Evolutionary conservation across 2,329 filamentous ascomycete genomes (phyloP).

Genomic region (Amauroascus niger): DNA sequence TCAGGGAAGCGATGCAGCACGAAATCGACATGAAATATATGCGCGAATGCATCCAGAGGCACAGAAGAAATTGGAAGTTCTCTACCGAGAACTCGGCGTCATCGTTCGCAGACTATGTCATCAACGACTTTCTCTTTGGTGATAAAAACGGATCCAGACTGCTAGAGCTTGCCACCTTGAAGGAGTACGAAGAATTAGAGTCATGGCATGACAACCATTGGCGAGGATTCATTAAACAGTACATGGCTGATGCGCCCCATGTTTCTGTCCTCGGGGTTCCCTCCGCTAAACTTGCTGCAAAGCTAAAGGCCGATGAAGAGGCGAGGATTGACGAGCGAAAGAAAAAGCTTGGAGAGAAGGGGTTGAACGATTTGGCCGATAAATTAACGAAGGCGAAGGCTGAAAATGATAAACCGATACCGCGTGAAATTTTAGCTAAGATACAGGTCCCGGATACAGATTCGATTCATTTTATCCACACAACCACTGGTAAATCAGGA

Average conservation of each 20-base stretch:
- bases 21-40: slow-evolving; percentile 85
- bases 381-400: slow-evolving; percentile 74
- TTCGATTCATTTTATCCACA: slow-evolving; percentile 90
- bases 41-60: slow-evolving; percentile 72
- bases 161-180: slow-evolving; percentile 45
- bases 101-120: slow-evolving; percentile 76
- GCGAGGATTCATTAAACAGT: slow-evolving; percentile 70
- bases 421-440: slow-evolving; percentile 64
- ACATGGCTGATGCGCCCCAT: slow-evolving; percentile 76
- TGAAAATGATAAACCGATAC: slow-evolving; percentile 82
- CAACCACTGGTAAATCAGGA: slow-evolving; percentile 73
- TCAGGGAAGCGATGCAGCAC: slow-evolving; percentile 66
- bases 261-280: slow-evolving; percentile 82
- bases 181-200: slow-evolving; percentile 57
- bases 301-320: slow-evolving; percentile 72
- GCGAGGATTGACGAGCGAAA: slow-evolving; percentile 69
- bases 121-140: slow-evolving; percentile 87
- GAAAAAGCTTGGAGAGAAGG: slow-evolving; percentile 68
- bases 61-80: slow-evolving; percentile 72
- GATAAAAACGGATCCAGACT: slow-evolving; percentile 71
- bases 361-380: slow-evolving; percentile 62
- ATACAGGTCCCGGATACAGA: slow-evolving; percentile 78
- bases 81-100: slow-evolving; percentile 70
- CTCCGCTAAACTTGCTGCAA: slow-evolving; percentile 66
- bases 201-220: slow-evolving; percentile 76